Evolutionary conservation across 1,284 basidiomycete species (phyloP), one percentile per base, ranked within the genome.

Genomic region (Cutaneotrichosporon mucoides): DNA sequence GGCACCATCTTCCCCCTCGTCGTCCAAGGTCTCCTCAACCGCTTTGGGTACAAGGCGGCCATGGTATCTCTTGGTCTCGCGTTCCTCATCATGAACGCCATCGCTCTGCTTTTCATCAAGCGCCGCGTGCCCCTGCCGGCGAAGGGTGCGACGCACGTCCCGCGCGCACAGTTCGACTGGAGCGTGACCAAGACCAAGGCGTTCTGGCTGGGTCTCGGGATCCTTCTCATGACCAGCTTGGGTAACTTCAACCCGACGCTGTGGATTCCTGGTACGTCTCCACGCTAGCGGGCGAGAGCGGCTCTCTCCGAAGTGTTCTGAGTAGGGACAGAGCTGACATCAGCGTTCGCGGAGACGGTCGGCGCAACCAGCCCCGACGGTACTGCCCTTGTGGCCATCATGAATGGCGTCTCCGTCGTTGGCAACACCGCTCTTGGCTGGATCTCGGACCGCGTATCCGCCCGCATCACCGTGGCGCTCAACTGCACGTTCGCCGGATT

Each of bases 171-270:
- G 7, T n/a, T 43, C 34, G 64, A 73, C 45, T 64, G 63, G 48
- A 47, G 49, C 2, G 69, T 78, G 56, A 38, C 71, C 13, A 60
- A 53, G 35, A 65, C 65, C 1, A 57, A 54, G 24, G 55, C 68
- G 8, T 66, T 76, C 38, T 72, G 67, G 48, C 63, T 70, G 11
- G 76, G 73, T 37, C 47, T 58, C 2, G 57, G 61, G 3, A 69
- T 70, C 2, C 73, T 77, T 35, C 57, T 76, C 4, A 53, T 76
- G 24, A 75, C 73, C 1, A 70, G 69, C 45, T 48, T 76, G 41
- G 76, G 75, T 44, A 77, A 76, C 59, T 78, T 79, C 49, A 64
- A 76, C 47, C 78, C 78, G 0, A 69, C 64, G 9, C 60, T 79
- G 13, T 78, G 73, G 68, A 66, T 78, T 10, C 78, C 78, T 6